phyloP scores from a whole-genome alignment of 495 filamentous ascomycete genomes.

The Hyaloscypha hepaticicola region DNA sequence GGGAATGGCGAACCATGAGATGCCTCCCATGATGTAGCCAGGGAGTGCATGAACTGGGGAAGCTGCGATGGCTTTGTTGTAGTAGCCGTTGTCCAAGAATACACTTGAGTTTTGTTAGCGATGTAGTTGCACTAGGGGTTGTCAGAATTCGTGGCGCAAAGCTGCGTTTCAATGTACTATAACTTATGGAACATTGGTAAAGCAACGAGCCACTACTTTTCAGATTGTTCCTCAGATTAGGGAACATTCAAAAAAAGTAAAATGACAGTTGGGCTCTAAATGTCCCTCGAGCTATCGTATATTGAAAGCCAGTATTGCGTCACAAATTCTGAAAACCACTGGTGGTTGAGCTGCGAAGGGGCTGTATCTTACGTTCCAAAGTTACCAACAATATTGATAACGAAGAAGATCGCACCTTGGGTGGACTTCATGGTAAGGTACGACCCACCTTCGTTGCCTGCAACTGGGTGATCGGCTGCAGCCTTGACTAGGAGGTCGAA shows the following conservation, averaged over 20 bases:
- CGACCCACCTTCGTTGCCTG: conserved; percentile 79
- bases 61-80: conserved; percentile 95
- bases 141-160: no score
- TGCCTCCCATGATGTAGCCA: conserved; percentile 77
- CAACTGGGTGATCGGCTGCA: conserved; percentile 69
- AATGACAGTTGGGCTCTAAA: no score
- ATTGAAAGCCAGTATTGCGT: no score
- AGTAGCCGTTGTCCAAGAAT: conserved; percentile 57
- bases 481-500: conserved; percentile 79
- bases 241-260: no score
- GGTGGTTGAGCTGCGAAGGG: not conserved
- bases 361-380: conserved; percentile 74
- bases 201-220: no score
- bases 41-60: conserved; percentile 86
- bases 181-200: no score
- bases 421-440: conserved; percentile 89
- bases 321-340: no score
- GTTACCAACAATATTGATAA: conserved; percentile 90
- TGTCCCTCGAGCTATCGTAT: no score
- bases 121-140: conserved; percentile 50
- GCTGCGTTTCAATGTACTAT: no score
- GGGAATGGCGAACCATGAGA: conserved; percentile 94
- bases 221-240: no score
- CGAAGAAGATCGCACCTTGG: conserved; percentile 91
- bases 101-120: conserved; percentile 17